Evolutionary conservation across 306 rosid species (phyloP).

Genomic region (Gillenia trifoliata): DNA sequence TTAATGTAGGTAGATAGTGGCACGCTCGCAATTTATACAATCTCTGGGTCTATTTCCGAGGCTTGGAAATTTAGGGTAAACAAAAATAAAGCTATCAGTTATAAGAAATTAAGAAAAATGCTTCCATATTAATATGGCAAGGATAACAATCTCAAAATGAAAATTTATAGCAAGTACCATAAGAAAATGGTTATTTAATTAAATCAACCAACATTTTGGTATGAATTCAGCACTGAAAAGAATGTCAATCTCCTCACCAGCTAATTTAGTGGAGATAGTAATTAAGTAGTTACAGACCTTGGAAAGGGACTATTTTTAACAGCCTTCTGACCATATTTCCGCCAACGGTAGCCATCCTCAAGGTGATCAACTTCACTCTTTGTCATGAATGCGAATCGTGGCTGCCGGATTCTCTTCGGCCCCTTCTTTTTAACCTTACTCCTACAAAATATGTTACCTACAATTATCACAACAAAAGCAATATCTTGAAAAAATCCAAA

Average conservation of each 20-base stretch:
- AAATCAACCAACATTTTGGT: not conserved
- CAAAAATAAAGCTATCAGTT: not conserved
- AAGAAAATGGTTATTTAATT: too few species aligned
- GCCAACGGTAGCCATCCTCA: slow-evolving; percentile 97
- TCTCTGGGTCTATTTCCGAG: not conserved
- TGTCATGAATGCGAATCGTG: slow-evolving; percentile 88
- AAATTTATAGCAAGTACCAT: not conserved
- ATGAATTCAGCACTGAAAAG: not conserved
- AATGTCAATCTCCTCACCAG: not conserved
- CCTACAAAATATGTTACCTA: slow-evolving; percentile 52
- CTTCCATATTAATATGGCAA: not conserved
- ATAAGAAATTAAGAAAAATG: not conserved
- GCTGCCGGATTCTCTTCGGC: slow-evolving; percentile 84
- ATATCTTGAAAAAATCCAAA: slow-evolving; percentile 19
- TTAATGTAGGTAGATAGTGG: not conserved
- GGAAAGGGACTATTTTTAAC: slow-evolving; percentile 96
- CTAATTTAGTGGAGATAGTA: not conserved
- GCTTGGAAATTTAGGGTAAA: not conserved
- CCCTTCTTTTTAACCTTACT: slow-evolving; percentile 69
- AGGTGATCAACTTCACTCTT: slow-evolving; percentile 95
- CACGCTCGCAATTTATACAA: not conserved
- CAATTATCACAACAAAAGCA: slow-evolving; percentile 34
- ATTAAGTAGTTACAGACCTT: slow-evolving; percentile 39
- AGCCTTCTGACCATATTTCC: slow-evolving; percentile 98
- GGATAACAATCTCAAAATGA: too few species aligned